Evolutionary conservation across 768 basidiomycete genomes (phyloP), one percentile per base, ranked within the genome.

Genomic region (Russula sp.): DNA sequence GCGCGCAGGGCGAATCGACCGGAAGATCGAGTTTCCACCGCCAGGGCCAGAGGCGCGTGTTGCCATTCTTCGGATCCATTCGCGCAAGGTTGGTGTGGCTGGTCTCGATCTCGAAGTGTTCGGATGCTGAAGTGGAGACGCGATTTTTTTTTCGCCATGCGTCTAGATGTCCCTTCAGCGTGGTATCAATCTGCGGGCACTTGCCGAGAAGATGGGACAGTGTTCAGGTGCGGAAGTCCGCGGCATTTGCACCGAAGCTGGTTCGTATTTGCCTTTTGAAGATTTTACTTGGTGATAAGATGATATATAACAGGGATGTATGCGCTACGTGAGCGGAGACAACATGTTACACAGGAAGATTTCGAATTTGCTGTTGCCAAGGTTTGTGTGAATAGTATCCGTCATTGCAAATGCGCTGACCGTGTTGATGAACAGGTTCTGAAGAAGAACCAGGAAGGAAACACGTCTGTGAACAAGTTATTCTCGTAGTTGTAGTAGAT

Each of bases 191-290:
- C 82, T 98, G n/a, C 89, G 93, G 18, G 87, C 89, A 2, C 80
- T 99, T 2, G 96, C 96, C 0, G 96, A 98, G 75, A 98, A 99
- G 82, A 99, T 98, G 96, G 96, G 96, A 0, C 93, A 97, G 72
- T 98, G 96, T 73, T 96, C 93, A 1, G 96, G 96, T 69, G 96
- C 96, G 1, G 96, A 99, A 75, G 96, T 98, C 18, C 84, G 96
- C 18, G 96, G 94, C 76, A 97, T 97, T 69, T 96, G 94, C 74
- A 96, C 95, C 0, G 94, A 96, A 79, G 94, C 94, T n/a, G 92
- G 92, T 87, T 62, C 64, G 86, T 75, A 54, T 46, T 7, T 36
- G 7, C 52, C 9, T n/a, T 59, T 11, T 42, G 42, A 13, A 30
- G 2, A 14, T 49, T 68, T 46, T 51, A 28, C n/a, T 32, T 50